Evolutionary conservation across 805 yeast species (phyloP).

Genomic region (Candida schatavii): DNA sequence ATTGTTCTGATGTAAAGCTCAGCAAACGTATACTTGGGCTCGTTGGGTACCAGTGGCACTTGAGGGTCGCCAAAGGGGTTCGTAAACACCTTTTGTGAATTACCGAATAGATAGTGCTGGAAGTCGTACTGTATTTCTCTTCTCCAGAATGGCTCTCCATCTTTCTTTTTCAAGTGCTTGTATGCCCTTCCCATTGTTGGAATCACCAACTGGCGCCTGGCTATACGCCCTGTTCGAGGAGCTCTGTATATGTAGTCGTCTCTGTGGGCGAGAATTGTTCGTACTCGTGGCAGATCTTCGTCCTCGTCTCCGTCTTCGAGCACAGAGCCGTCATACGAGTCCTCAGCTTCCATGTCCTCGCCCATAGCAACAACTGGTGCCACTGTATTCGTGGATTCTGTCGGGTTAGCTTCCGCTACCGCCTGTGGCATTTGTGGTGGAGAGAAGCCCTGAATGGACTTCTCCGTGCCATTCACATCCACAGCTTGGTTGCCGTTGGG

Average conservation of each 20-base stretch:
- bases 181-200: conserved; percentile 3
- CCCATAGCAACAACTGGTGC: background rate
- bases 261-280: background rate
- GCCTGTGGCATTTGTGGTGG: background rate
- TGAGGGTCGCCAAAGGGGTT: conserved; percentile 52
- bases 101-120: conserved; percentile 59
- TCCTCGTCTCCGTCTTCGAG: background rate
- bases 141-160: conserved; percentile 91
- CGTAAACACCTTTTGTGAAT: conserved; percentile 63
- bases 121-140: conserved; percentile 84
- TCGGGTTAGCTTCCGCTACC: background rate
- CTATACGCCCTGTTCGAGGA: background rate
- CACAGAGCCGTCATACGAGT: background rate
- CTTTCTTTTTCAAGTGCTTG: conserved; percentile 73
- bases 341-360: background rate
- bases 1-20: conserved; percentile 80
- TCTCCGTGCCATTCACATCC: too few species aligned
- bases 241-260: background rate
- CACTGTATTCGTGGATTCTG: background rate
- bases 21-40: conserved; percentile 65
- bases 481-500: too few species aligned
- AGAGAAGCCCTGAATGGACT: background rate
- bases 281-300: background rate
- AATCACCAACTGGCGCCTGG: background rate
- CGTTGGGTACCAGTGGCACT: conserved; percentile 31